Base-by-base conservation (phyloP, 495 filamentous ascomycete species). In the Penicillium pulvis region DNA sequence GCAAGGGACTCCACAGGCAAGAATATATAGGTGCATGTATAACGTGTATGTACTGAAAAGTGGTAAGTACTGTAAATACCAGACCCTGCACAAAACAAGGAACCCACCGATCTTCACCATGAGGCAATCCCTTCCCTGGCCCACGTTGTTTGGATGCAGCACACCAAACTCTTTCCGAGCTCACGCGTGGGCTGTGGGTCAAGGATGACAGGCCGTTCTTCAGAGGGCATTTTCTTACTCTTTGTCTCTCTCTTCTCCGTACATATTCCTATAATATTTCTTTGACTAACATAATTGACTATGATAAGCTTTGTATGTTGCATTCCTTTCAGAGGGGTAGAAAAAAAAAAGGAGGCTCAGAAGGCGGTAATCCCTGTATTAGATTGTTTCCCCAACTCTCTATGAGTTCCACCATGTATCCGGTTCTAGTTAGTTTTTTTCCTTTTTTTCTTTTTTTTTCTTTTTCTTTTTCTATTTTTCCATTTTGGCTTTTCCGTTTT, bases 81-180 rank as follows among this genome's bases (percentile, higher is more conserved):
- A 51, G 28, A 59, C 53, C 59, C 46, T 53, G 50, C 43, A 54
- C 30, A 53, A 51, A 60, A 60, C 58, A 57, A 57, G 54, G 60
- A 62, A 62, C 48, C 60, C 60, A 62, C 65, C 66, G 66, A 68
- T 64, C 63, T 61, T 70, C 63, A 65, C 56, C 56, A 62, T 62
- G 59, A 66, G 63, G 63, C 63, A 63, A 66, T 66, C 63, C 59
- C 59, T 68, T 63, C 66, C 62, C 71, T 28, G 68, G 71, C 73
- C 74, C 74, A 77, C 74, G 74, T 77, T 77, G 68, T 71, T 67
- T 69, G 67, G 69, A 56, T 76, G 73, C 73, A 74, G 71, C 67
- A 69, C 67, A 71, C 73, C 71, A 75, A 73, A 76, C 74, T 66
- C 66, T 70, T 72, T 68, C 60, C 56, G 66, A 54, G 24, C 59